Evolutionary conservation across 2,329 filamentous ascomycete genomes (phyloP), one percentile per base, ranked within the genome.

Genomic region (Calonectria honghensis): DNA sequence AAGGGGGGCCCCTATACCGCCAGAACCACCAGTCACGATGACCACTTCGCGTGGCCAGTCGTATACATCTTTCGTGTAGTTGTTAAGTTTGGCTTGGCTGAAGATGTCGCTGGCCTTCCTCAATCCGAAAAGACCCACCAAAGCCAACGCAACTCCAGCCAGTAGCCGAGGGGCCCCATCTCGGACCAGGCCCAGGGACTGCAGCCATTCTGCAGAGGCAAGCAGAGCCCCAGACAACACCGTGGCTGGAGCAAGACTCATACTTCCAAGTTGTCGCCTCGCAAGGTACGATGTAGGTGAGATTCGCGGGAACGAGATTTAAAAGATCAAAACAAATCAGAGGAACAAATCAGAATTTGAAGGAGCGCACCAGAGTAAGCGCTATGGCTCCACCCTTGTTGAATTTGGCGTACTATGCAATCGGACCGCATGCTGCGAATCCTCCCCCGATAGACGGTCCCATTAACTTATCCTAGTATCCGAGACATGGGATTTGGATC

Each of bases 51-150:
- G 18, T 35, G 61, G 61, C 61, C 61, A 65, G 39, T 65, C 61
- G 41, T 65, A 65, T 1, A 41, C 20, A 27, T 65, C 61, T 9
- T 35, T 32, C 6, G 31, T 45, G 27, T 50, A 35, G 31, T 65
- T 65, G 37, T 65, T 65, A 29, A 65, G 39, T 7, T 65, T 65
- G 16, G 61, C 61, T 50, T 65, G 61, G 31, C 61, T 65, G 5
- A 48, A 65, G 9, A 48, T 14, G 5, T 29, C n/a, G 61, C 9
- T 65, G 6, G 31, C 41, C 11, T 65, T 65, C 41, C 31, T 65
- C 39, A 65, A 27, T 20, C 16, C 61, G 10, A 27, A 14, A 24
- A 48, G 27, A 13, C 39, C 61, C 24, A 50, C 61, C 18, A 50
- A 31, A 48, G 41, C 41, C 29, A 65, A 29, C 18, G 27, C 41